phyloP scores from a whole-genome alignment of 78 protist species.

The Andalucia godoyi region DNA sequence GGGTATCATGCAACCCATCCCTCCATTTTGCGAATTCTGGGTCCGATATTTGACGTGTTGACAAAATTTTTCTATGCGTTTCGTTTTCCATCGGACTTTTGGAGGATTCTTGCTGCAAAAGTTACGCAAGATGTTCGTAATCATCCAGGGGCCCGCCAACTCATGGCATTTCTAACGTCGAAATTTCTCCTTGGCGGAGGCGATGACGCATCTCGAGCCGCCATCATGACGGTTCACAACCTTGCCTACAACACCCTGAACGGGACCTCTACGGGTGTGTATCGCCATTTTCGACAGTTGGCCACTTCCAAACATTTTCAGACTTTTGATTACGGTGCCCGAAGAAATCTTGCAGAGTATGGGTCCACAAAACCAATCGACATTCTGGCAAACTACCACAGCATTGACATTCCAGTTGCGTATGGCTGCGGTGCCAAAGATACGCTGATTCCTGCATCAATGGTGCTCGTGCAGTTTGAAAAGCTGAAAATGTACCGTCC shows the following conservation, averaged over 20 bases:
- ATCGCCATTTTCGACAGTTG: conserved; percentile 3
- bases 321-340: conserved; percentile 3
- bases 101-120: not conserved
- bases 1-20: conserved; percentile 1
- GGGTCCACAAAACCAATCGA: not conserved
- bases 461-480: too few species aligned
- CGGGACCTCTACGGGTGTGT: conserved; percentile 3
- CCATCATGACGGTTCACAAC: not conserved
- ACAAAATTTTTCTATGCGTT: not conserved
- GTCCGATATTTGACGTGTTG: not conserved
- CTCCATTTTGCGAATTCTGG: not conserved
- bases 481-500: too few species aligned
- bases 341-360: not conserved
- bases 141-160: not conserved
- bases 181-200: conserved; percentile 15
- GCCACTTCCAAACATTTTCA: not conserved
- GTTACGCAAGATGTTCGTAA: not conserved
- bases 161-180: not conserved
- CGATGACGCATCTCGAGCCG: not conserved
- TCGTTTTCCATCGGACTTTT: not conserved
- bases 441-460: conserved; percentile 2
- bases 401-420: conserved; percentile 1
- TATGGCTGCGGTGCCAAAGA: not conserved
- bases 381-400: not conserved
- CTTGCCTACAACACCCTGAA: conserved; percentile 3